Conservation (phyloP, 176 grass and related monocot species). For the Triticum turgidum region DNA sequence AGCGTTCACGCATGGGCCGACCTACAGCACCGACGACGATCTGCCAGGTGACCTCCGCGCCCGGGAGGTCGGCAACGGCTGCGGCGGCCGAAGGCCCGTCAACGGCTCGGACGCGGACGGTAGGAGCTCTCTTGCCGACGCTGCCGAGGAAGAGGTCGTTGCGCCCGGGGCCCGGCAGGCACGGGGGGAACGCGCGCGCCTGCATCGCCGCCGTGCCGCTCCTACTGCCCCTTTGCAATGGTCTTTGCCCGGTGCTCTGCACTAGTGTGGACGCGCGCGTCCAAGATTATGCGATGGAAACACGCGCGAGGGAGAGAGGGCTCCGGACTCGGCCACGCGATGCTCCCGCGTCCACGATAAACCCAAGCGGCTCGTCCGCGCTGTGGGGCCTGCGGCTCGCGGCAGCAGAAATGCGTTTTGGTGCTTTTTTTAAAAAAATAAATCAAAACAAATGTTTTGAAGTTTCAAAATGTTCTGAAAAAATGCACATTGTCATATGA, state of each 20-base stretch:
- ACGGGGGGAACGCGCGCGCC: slow-evolving; percentile 3
- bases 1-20: background rate
- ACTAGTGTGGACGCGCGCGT: background rate
- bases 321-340: background rate
- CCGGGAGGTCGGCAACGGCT: slow-evolving; percentile 37
- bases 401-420: background rate
- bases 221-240: background rate
- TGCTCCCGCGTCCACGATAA: slow-evolving; percentile 22
- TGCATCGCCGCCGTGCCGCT: slow-evolving; percentile 33
- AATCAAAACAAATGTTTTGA: too few relatives aligned
- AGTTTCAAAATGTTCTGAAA: too few relatives aligned
- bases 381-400: background rate
- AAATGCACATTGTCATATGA: too few relatives aligned
- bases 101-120: slow-evolving; percentile 25
- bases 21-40: slow-evolving; percentile 79
- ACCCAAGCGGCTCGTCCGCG: background rate
- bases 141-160: background rate
- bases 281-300: slow-evolving; percentile 6
- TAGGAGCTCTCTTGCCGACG: background rate
- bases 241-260: background rate
- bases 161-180: slow-evolving; percentile 12
- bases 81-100: slow-evolving; percentile 32
- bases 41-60: slow-evolving; percentile 83
- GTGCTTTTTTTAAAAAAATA: too few relatives aligned
- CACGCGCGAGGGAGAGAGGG: background rate